Conservation (phyloP, 768 basidiomycete genomes). For the Crucibulum laeve region DNA sequence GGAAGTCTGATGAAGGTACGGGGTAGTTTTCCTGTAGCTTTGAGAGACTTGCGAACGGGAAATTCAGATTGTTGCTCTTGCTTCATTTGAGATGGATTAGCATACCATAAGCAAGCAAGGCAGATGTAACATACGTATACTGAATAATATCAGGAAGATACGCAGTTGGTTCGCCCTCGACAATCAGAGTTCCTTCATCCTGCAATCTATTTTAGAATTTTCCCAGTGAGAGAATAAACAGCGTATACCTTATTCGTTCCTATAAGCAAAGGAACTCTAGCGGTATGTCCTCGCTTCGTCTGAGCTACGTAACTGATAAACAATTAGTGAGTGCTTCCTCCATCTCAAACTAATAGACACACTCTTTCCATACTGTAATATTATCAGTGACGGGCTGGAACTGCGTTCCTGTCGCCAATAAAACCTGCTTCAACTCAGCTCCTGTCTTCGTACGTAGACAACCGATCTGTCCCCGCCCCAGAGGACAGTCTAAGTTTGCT, state of each 20-base stretch:
- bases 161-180: slow-evolving; percentile 28
- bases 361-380: slow-evolving; percentile 29
- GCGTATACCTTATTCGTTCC: slow-evolving; percentile 25
- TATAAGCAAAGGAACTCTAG: slow-evolving; percentile 23
- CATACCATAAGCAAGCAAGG: neutral
- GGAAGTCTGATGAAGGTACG: slow-evolving; percentile 21
- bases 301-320: slow-evolving; percentile 21
- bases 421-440: slow-evolving; percentile 15
- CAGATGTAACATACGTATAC: slow-evolving; percentile 14
- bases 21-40: slow-evolving; percentile 19
- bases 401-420: slow-evolving; percentile 23
- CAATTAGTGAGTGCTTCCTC: neutral
- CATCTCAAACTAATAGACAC: neutral
- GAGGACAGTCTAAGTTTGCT: slow-evolving; percentile 20
- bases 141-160: slow-evolving; percentile 23
- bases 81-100: slow-evolving; percentile 6
- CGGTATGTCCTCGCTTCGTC: slow-evolving; percentile 21
- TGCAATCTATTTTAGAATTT: neutral
- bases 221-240: neutral
- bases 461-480: slow-evolving; percentile 18
- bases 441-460: slow-evolving; percentile 23
- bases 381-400: slow-evolving; percentile 30
- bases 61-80: slow-evolving; percentile 28
- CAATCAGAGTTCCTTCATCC: slow-evolving; percentile 29
- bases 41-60: slow-evolving; percentile 21